Conservation (phyloP, 164 flowering plant genomes). For the Magnolia kwangsiensis region DNA sequence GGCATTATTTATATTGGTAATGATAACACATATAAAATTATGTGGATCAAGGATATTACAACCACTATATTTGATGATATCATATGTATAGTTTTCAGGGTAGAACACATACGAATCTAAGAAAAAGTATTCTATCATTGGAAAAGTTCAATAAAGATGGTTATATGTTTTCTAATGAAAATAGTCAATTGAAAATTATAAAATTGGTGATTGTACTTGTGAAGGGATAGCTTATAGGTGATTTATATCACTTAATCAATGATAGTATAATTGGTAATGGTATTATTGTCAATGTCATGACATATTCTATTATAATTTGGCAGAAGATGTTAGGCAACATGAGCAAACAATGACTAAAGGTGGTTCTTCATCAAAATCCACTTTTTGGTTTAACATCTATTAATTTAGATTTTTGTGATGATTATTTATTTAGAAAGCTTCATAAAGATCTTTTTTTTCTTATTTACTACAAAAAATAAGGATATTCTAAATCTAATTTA, state of each 20-base stretch:
- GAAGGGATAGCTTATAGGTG: background rate
- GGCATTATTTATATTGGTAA: conserved; percentile 4
- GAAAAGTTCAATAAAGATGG: background rate
- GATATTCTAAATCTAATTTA: too few relatives aligned
- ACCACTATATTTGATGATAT: background rate
- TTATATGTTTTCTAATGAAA: background rate
- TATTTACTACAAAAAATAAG: too few relatives aligned
- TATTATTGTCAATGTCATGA: background rate
- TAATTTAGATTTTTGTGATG: too few relatives aligned
- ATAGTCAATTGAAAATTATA: background rate
- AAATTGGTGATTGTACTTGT: background rate
- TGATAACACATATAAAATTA: background rate
- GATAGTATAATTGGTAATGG: background rate
- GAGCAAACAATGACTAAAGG: conserved; percentile 5
- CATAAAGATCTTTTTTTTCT: too few relatives aligned
- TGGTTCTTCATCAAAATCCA: too few relatives aligned
- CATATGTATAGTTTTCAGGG: background rate
- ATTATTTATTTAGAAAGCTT: too few relatives aligned
- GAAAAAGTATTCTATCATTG: background rate
- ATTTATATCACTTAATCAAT: background rate
- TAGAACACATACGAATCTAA: background rate
- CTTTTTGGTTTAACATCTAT: background rate
- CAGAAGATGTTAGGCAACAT: background rate
- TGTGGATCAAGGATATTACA: background rate
- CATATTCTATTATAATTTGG: background rate